A percentile compares a stretch with the other conserved stretches of the same genome.
Conservation (phyloP, 805 yeast genomes). For the Teunomyces stri region DNA sequence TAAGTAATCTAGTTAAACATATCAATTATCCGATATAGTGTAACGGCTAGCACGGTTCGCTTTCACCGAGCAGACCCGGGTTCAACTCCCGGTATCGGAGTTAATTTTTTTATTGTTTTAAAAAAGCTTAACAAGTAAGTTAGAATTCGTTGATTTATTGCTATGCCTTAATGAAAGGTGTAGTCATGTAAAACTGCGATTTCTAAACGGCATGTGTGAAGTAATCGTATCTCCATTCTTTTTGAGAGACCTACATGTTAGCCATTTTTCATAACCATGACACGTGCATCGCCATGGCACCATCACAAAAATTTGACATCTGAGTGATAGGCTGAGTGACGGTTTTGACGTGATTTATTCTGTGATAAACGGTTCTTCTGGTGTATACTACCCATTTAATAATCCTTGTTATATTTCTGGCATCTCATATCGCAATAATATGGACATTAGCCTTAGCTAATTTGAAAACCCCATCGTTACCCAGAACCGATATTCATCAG, state of each 20-base stretch:
- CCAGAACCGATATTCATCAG: neutral
- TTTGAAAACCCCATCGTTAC: neutral
- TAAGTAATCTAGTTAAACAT: neutral
- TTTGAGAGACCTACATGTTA: neutral
- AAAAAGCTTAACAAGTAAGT: neutral
- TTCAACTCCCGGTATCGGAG: constrained; percentile 86
- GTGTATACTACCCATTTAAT: neutral
- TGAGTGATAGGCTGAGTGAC: neutral
- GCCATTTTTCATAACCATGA: neutral
- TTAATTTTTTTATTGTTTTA: constrained; percentile 8
- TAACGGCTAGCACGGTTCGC: constrained; percentile 82
- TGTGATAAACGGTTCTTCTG: neutral
- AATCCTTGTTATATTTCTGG: too few species aligned
- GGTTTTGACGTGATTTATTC: neutral
- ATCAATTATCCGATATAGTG: constrained; percentile 60
- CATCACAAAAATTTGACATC: neutral
- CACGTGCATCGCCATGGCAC: neutral
- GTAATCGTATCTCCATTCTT: too few species aligned
- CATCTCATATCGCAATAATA: too few species aligned
- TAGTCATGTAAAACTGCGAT: too few species aligned
- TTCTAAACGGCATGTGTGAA: too few species aligned
- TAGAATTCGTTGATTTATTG: neutral
- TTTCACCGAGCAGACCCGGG: constrained; percentile 83
- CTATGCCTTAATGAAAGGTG: too few species aligned
- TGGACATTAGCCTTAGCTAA: neutral